These are phyloP conservation scores for Teunomyces lycoperdinae DNA, from an alignment of 805 yeast species.

Conservation along the genomic window DNA sequence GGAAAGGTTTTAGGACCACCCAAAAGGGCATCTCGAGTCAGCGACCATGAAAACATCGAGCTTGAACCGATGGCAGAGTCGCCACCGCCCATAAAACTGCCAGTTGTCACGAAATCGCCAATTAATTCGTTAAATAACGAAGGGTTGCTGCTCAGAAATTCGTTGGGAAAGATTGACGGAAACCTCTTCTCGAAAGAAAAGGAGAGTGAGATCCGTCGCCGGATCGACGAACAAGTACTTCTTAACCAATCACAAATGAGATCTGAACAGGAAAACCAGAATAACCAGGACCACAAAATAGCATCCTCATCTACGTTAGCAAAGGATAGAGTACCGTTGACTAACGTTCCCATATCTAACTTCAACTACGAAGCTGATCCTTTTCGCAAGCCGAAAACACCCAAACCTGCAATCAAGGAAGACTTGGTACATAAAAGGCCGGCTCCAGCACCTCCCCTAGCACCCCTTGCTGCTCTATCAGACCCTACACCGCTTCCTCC, in stretches of 20 bases:
- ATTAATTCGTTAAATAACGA: neutral
- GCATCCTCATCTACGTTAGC: neutral
- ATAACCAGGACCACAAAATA: slow-evolving; percentile 3
- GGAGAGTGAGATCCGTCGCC: slow-evolving; percentile 20
- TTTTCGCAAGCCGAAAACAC: slow-evolving; percentile 36
- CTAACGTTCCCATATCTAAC: slow-evolving; percentile 12
- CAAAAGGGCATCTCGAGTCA: slow-evolving; percentile 36
- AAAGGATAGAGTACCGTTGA: slow-evolving; percentile 16
- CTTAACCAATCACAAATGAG: slow-evolving; percentile 1
- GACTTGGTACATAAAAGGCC: neutral
- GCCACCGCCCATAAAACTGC: slow-evolving; percentile 3
- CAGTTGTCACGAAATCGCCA: neutral
- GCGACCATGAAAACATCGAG: slow-evolving; percentile 10
- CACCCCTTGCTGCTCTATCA: neutral
- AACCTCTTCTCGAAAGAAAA: slow-evolving; percentile 15
- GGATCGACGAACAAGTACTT: slow-evolving; percentile 25
- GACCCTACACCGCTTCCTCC: neutral
- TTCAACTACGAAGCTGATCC: slow-evolving; percentile 17
- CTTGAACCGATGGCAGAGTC: neutral
- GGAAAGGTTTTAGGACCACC: slow-evolving; percentile 49
- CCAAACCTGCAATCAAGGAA: slow-evolving; percentile 11
- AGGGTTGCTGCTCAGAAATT: neutral
- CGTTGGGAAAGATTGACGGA: neutral
- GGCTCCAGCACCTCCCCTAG: slow-evolving; percentile 2
- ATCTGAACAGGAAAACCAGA: neutral